phyloP scores from a whole-genome alignment of 2,329 filamentous ascomycete genomes.

The Gremmenia infestans region DNA sequence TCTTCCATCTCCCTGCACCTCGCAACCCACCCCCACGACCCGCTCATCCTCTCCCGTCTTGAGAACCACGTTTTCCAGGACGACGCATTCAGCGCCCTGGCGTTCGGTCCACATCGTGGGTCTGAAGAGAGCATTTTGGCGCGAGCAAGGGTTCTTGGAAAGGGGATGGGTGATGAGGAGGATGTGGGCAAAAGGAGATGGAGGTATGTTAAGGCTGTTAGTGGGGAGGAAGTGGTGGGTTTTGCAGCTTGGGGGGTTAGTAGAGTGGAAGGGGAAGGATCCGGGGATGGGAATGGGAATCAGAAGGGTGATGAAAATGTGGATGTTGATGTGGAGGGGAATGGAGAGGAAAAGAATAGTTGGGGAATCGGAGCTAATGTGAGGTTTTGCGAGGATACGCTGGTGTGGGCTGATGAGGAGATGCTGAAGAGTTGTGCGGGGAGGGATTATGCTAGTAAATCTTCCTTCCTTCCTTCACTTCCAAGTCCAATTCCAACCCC shows the following conservation, averaged over 20 bases:
- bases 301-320: background rate
- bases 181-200: background rate
- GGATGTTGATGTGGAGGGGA: background rate
- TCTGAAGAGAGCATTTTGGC: background rate
- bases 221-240: slow-evolving; percentile 10
- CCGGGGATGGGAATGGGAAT: slow-evolving; percentile 1
- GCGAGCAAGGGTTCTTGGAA: background rate
- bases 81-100: slow-evolving; percentile 13
- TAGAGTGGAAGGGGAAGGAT: background rate
- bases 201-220: slow-evolving; percentile 17
- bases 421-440: slow-evolving; percentile 17
- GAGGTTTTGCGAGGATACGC: slow-evolving; percentile 24
- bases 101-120: slow-evolving; percentile 6
- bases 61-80: slow-evolving; percentile 9
- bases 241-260: slow-evolving; percentile 15
- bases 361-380: slow-evolving; percentile 20
- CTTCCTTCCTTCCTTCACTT: background rate
- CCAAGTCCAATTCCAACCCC: background rate
- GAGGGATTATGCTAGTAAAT: slow-evolving; percentile 23
- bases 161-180: background rate
- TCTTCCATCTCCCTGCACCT: background rate
- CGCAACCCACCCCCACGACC: slow-evolving; percentile 4
- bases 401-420: slow-evolving; percentile 19
- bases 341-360: background rate
- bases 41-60: slow-evolving; percentile 25